Evolutionary conservation across 2,329 filamentous ascomycete species (phyloP).

Genomic region (Chrysosporium keratinophilum): DNA sequence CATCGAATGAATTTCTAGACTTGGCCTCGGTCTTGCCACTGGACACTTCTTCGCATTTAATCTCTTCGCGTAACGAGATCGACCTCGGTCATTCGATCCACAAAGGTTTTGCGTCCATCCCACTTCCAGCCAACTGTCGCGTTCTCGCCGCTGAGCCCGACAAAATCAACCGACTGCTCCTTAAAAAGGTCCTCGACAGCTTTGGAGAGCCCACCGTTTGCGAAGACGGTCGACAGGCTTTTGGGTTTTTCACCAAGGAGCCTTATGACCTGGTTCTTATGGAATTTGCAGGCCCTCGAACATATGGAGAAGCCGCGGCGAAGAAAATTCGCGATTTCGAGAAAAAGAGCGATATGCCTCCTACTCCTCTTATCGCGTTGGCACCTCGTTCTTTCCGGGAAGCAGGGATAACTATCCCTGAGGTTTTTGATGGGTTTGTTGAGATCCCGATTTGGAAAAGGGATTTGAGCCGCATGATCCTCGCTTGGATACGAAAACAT

Average conservation of each 20-base stretch:
- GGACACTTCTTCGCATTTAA: background rate
- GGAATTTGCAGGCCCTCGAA: background rate
- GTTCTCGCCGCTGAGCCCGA: constrained; percentile 4
- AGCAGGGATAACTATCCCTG: background rate
- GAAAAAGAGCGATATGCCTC: background rate
- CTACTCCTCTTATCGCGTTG: constrained; percentile 5
- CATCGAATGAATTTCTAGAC: background rate
- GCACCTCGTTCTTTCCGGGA: background rate
- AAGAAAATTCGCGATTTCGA: background rate
- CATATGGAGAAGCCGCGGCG: constrained; percentile 1
- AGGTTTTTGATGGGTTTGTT: background rate
- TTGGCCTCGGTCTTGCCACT: background rate
- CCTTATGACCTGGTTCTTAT: background rate
- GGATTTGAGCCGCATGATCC: constrained; percentile 1
- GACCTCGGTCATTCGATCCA: constrained; percentile 1
- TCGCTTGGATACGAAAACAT: constrained; percentile 3
- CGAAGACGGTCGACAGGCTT: background rate
- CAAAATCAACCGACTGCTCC: background rate
- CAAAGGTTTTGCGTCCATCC: background rate
- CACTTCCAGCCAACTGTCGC: background rate
- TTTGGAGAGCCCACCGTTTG: background rate
- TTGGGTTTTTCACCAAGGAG: background rate
- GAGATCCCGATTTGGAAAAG: constrained; percentile 2
- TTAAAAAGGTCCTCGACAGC: background rate
- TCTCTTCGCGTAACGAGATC: background rate